Conservation (phyloP, 192 early-diverging fungal genomes). For the Linnemannia hyalina region DNA sequence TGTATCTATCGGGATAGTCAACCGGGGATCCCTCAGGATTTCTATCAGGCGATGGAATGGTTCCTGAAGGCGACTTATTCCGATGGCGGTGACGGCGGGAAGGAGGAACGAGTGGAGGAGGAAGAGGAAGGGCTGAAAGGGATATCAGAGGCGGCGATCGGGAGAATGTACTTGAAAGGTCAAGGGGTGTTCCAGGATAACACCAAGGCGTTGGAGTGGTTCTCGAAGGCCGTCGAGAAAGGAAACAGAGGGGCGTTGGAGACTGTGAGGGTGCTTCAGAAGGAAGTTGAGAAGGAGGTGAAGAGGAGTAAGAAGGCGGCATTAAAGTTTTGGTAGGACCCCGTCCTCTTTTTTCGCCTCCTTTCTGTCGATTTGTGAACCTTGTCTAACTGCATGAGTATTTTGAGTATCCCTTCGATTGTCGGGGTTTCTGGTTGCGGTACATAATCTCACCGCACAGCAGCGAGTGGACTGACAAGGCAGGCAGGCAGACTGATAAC, state of each 20-base stretch:
- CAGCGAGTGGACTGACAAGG: too few relatives aligned
- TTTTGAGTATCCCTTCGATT: too few relatives aligned
- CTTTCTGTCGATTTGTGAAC: not conserved
- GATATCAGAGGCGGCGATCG: not conserved
- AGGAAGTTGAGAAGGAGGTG: not conserved
- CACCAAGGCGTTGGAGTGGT: not conserved
- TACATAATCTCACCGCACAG: too few relatives aligned
- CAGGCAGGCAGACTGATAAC: too few relatives aligned
- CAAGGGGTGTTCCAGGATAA: not conserved
- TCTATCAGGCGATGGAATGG: conserved; percentile 1
- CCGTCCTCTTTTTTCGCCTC: not conserved
- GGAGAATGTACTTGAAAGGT: not conserved
- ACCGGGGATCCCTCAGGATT: not conserved
- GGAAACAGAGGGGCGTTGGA: not conserved
- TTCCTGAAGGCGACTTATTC: not conserved
- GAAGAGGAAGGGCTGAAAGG: not conserved
- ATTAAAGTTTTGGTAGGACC: not conserved
- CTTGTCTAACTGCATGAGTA: not conserved
- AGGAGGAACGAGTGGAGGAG: not conserved
- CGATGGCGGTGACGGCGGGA: not conserved
- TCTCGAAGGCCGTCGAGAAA: not conserved
- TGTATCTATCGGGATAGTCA: not conserved
- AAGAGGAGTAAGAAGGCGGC: not conserved
- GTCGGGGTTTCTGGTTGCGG: too few relatives aligned
- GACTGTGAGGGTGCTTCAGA: not conserved